Conservation (phyloP, 2,329 filamentous ascomycete genomes). For the Fusarium oligoseptatum region DNA sequence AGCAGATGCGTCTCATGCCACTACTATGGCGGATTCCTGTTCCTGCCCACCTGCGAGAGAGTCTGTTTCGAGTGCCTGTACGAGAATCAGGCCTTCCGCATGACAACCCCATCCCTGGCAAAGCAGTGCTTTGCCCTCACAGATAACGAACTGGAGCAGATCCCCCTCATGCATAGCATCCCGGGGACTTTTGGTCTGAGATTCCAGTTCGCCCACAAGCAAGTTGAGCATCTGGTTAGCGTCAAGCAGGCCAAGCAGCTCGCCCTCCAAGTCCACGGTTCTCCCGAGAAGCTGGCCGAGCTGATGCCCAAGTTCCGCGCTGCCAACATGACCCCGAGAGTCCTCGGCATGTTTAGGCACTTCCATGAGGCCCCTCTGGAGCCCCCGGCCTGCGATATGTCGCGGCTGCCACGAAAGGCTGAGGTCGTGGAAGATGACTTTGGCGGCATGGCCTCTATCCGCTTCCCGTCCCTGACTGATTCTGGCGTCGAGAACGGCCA, state of each 20-base stretch:
- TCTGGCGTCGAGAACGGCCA: constrained; percentile 33
- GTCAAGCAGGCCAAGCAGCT: constrained; percentile 47
- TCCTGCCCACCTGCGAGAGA: constrained; percentile 50
- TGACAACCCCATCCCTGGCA: constrained; percentile 40
- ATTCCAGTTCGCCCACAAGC: constrained; percentile 26
- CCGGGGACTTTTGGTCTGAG: constrained; percentile 43
- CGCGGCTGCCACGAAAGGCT: constrained; percentile 29
- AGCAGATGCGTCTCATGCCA: constrained; percentile 47
- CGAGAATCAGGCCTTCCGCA: constrained; percentile 42
- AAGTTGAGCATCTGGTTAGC: constrained; percentile 44
- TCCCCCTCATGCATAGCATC: constrained; percentile 40
- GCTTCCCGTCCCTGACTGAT: constrained; percentile 42
- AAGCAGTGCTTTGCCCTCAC: constrained; percentile 44
- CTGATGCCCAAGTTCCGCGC: constrained; percentile 22
- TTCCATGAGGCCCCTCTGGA: constrained; percentile 41
- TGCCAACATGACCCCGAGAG: constrained; percentile 29
- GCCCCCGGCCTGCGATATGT: constrained; percentile 42
- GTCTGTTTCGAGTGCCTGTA: constrained; percentile 49
- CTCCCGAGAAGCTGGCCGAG: constrained; percentile 24
- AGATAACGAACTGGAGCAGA: constrained; percentile 33
- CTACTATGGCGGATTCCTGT: constrained; percentile 48
- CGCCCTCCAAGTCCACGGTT: constrained; percentile 44
- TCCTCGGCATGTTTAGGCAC: constrained; percentile 33
- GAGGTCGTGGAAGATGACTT: constrained; percentile 40
- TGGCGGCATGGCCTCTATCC: constrained; percentile 44